Evolutionary conservation across 257 asterid genomes (phyloP), one percentile per base, ranked within the genome.

Genomic region (Solanum virginianum): DNA sequence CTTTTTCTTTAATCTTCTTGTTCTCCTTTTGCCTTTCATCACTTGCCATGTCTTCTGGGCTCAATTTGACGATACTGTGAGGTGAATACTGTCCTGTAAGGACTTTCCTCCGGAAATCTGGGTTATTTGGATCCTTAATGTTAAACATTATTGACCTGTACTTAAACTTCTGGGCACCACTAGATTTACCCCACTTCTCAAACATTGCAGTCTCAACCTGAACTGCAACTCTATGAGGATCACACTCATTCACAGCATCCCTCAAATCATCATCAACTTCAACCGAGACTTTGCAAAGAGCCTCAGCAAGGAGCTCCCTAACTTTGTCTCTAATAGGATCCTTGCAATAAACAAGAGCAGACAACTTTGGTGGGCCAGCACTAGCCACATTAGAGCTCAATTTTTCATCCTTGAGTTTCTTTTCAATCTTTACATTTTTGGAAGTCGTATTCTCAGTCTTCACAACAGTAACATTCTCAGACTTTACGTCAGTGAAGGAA

Each of bases 31-130:
- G 91, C 72, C 98, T 90, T 66, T 88, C 95, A 29, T 96, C 98
- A 45, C 99, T 95, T 10, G 99, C 99, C 99, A 95, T 97, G 53
- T 97, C 92, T 36, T 93, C 98, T 0, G 98, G 94, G 0, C 92
- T 91, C 89, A 96, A 86, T 3, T 92, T 90, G 0, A 88, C 87
- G 79, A 96, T 55, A 11, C 65, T 75, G 5, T 80, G 85, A 1
- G 98, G 96, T 72, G 88, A 90, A 59, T 91, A 86, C 24, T 92
- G 91, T 20, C 98, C 98, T 0, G 90, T 83, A 51, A 96, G 92
- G 32, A 96, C 94, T 83, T 92, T 94, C 82, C 99, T 89, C 11
- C 99, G 89, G 60, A 95, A 90, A 87, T 92, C 91, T 14, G 91
- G 94, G 85, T 92, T 92, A 4, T 88, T 89, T 32, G 88, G 83